phyloP scores from a whole-genome alignment of 2,329 filamentous ascomycete genomes.

The Shiraia sp. region DNA sequence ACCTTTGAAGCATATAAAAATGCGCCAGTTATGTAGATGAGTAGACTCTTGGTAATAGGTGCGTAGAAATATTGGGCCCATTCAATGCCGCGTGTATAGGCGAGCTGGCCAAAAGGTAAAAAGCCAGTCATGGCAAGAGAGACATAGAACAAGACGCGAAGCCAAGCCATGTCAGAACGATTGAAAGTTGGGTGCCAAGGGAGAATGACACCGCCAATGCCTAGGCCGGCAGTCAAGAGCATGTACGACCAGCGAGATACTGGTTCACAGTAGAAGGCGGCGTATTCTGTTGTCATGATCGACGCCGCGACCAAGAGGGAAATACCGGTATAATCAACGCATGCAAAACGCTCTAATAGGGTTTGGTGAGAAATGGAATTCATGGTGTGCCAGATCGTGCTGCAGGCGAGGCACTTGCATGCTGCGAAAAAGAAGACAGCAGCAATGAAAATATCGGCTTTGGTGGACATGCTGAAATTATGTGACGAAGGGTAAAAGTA shows the following conservation, averaged over 20 bases:
- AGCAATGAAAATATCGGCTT: slow-evolving; percentile 86
- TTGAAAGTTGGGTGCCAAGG: slow-evolving; percentile 98
- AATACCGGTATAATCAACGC: slow-evolving; percentile 97
- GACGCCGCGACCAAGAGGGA: slow-evolving; percentile 91
- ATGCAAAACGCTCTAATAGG: slow-evolving; percentile 92
- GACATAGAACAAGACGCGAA: slow-evolving; percentile 88
- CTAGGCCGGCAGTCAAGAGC: slow-evolving; percentile 75
- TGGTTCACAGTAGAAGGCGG: slow-evolving; percentile 97
- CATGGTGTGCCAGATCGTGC: slow-evolving; percentile 98
- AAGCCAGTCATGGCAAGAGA: slow-evolving; percentile 86
- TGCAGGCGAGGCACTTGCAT: slow-evolving; percentile 92
- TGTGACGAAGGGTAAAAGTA: slow-evolving; percentile 91
- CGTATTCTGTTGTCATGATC: slow-evolving; percentile 98
- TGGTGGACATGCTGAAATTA: slow-evolving; percentile 85
- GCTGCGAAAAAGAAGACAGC: slow-evolving; percentile 96
- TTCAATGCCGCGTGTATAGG: slow-evolving; percentile 72
- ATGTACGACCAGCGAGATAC: slow-evolving; percentile 86
- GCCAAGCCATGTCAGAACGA: slow-evolving; percentile 87
- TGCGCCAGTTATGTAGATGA: slow-evolving; percentile 85
- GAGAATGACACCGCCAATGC: slow-evolving; percentile 83
- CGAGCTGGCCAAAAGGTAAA: slow-evolving; percentile 83
- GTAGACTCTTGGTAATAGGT: slow-evolving; percentile 79
- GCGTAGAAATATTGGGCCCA: slow-evolving; percentile 92
- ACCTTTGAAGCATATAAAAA: slow-evolving; percentile 88
- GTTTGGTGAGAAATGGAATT: slow-evolving; percentile 90